Evolutionary conservation across 371 early-diverging fungal species (phyloP).

Genomic region (Nosema granulosis): DNA sequence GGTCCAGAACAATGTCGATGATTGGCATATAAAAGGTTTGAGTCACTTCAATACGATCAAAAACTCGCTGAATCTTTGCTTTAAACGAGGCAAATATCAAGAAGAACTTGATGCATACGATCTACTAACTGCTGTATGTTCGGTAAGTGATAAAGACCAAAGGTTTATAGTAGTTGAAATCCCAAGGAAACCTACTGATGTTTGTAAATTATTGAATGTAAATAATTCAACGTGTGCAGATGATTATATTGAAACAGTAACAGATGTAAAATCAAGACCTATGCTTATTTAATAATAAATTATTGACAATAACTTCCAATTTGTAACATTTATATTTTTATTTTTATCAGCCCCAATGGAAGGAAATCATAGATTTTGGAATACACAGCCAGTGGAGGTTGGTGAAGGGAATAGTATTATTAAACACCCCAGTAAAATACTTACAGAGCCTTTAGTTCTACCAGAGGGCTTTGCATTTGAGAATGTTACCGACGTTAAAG

Average conservation of each 20-base stretch:
- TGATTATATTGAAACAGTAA: not conserved
- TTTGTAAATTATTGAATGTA: not conserved
- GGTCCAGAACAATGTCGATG: not conserved
- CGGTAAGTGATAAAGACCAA: not conserved
- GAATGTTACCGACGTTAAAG: constrained; percentile 32
- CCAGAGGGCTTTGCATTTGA: constrained; percentile 50
- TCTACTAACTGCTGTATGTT: not conserved
- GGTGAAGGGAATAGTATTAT: constrained; percentile 25
- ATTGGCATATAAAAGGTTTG: not conserved
- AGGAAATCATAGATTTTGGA: constrained; percentile 58
- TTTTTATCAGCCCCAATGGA: constrained; percentile 7
- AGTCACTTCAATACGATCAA: not conserved
- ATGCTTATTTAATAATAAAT: not conserved
- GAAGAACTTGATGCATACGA: not conserved
- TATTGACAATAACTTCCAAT: not conserved
- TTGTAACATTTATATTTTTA: not conserved
- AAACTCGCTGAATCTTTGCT: not conserved
- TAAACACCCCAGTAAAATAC: not conserved
- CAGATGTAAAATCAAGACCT: not conserved
- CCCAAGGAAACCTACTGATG: not conserved
- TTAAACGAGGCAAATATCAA: not conserved
- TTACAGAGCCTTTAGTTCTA: constrained; percentile 15
- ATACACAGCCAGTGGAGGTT: constrained; percentile 59
- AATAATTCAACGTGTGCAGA: not conserved
- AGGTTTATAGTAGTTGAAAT: not conserved